Percentiles rank a stretch among this genome's conserved stretches.
Conservation (phyloP, 345 rosid species). For the Populus nigra region DNA sequence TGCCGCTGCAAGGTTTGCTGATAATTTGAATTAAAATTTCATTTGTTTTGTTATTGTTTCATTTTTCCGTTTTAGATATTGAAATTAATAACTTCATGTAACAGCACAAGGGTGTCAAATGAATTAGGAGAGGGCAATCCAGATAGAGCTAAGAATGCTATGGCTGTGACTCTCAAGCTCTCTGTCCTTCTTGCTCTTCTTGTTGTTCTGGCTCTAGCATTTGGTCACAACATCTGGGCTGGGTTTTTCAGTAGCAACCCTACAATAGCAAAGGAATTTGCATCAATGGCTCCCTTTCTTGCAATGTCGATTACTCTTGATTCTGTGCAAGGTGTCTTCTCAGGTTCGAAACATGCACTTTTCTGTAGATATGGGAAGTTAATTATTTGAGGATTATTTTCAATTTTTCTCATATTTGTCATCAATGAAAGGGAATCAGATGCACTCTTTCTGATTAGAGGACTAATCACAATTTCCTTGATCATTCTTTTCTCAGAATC, state of each 20-base stretch:
- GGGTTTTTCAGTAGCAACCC: conserved; percentile 49
- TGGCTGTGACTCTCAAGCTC: conserved; percentile 18
- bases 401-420: too few species aligned
- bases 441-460: too few species aligned
- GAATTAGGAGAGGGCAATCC: conserved; percentile 62
- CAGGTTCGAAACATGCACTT: conserved; percentile 36
- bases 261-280: conserved; percentile 40
- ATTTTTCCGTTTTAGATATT: neutral
- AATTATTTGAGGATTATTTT: neutral
- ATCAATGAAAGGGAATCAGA: too few species aligned
- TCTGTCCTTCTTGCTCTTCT: conserved; percentile 48
- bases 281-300: conserved; percentile 53
- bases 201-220: conserved; percentile 37
- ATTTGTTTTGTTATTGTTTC: neutral
- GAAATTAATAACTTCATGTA: neutral
- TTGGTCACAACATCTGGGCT: conserved; percentile 64
- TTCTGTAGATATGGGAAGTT: neutral
- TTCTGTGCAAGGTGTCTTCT: conserved; percentile 59
- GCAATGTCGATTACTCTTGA: conserved; percentile 52
- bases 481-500: too few species aligned
- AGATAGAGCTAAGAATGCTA: conserved; percentile 14
- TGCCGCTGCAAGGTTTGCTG: conserved; percentile 75
- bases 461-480: too few species aligned
- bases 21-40: neutral
- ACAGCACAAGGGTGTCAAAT: conserved; percentile 81